phyloP scores from a whole-genome alignment of 495 filamentous ascomycete species.

The Lasiosphaeriaceae sp. region DNA sequence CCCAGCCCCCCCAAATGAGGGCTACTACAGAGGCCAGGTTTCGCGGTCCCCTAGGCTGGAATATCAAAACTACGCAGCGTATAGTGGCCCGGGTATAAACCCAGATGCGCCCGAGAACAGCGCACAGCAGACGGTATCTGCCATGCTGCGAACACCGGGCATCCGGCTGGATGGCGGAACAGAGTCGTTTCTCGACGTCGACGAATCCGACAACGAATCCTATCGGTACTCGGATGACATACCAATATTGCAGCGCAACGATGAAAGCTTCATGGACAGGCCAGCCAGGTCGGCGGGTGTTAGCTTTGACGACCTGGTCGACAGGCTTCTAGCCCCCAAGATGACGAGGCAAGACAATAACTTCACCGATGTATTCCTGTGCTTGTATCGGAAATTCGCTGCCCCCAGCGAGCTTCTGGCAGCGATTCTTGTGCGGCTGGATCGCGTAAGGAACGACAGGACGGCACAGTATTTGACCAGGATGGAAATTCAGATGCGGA shows the following conservation, averaged over 20 bases:
- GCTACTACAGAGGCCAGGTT: conserved; percentile 26
- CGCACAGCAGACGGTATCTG: conserved; percentile 35
- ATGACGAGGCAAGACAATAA: conserved; percentile 83
- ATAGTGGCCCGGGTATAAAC: conserved; percentile 13
- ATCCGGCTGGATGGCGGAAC: conserved; percentile 41
- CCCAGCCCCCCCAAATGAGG: conserved; percentile 25
- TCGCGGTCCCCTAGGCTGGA: conserved; percentile 30
- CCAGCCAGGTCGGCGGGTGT: conserved; percentile 55
- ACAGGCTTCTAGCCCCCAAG: conserved; percentile 73
- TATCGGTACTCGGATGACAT: conserved; percentile 56
- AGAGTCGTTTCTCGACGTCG: conserved; percentile 55
- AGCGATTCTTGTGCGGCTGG: conserved; percentile 70
- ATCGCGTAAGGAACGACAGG: conserved; percentile 59
- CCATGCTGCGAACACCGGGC: conserved; percentile 43
- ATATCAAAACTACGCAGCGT: conserved; percentile 16
- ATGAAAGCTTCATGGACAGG: conserved; percentile 45
- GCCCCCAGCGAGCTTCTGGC: conserved; percentile 71
- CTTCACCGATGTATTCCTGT: conserved; percentile 81
- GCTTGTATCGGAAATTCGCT: conserved; percentile 93
- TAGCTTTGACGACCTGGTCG: conserved; percentile 84
- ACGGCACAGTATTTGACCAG: conserved; percentile 60
- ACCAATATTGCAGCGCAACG: conserved; percentile 54
- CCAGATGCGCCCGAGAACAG: conserved; percentile 33
- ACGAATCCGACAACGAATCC: conserved; percentile 56
- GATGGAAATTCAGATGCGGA: conserved; percentile 74